Evolutionary conservation across 177 flowering plant species (phyloP).

Genomic region (Vitis hybrid): DNA sequence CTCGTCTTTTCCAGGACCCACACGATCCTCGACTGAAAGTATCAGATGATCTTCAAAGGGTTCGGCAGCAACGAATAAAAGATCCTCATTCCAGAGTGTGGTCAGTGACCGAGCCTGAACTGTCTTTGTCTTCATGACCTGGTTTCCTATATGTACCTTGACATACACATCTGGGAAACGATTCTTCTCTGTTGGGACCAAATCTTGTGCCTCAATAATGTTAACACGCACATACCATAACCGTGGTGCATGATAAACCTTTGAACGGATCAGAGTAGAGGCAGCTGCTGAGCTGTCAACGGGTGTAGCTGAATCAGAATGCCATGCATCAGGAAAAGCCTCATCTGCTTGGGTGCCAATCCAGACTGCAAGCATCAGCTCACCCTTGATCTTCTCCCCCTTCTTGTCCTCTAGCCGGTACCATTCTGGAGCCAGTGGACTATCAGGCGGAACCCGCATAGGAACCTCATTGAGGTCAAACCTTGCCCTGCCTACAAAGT

Average conservation of each 20-base stretch:
- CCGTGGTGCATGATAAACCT: constrained; percentile 88
- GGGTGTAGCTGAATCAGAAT: constrained; percentile 76
- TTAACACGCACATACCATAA: constrained; percentile 95
- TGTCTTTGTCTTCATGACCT: constrained; percentile 65
- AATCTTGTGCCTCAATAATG: constrained; percentile 88
- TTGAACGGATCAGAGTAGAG: constrained; percentile 61
- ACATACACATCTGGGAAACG: constrained; percentile 79
- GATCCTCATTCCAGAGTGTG: constrained; percentile 87
- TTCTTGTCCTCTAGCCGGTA: constrained; percentile 77
- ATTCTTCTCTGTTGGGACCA: constrained; percentile 60
- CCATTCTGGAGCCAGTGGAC: constrained; percentile 95
- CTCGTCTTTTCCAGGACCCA: constrained; percentile 85
- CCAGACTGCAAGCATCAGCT: constrained; percentile 96
- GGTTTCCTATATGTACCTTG: constrained; percentile 78
- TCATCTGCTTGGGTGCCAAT: constrained; percentile 95
- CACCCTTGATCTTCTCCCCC: constrained; percentile 79
- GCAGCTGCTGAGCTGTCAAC: constrained; percentile 47
- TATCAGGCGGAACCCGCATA: constrained; percentile 83
- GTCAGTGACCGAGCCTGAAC: constrained; percentile 59
- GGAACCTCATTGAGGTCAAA: constrained; percentile 90
- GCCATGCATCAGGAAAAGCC: constrained; percentile 92
- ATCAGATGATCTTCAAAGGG: constrained; percentile 89
- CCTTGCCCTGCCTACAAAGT: constrained; percentile 72
- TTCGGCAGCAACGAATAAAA: constrained; percentile 87
- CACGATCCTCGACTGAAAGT: constrained; percentile 79